Base-by-base conservation (phyloP, 2,329 filamentous ascomycete species). In the Aspergillus aculeatus region DNA sequence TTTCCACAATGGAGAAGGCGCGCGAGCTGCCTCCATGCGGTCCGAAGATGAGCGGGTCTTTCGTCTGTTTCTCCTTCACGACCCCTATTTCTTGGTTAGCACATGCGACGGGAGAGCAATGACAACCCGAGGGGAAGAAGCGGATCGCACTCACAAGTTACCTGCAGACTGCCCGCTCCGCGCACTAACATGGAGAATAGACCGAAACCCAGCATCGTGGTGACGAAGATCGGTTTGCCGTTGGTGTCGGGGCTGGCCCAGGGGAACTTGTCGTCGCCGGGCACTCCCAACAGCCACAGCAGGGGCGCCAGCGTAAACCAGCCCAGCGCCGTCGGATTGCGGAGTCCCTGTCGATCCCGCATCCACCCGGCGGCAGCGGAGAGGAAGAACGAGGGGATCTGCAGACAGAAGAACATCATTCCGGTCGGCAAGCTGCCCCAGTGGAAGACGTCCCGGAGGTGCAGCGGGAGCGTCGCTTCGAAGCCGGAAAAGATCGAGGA, bases 361-460 rank as follows among this genome's bases (percentile, higher is more conserved):
- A 81, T 69, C 73, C 75, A 77, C n/a, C 84, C 87, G 1, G 86
- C 81, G 0, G 85, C 29, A 0, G 88, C 88, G 0, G 84, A 82
- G 2, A 84, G 62, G 65, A 89, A 83, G 12, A 82, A 81, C 10
- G 56, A 53, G 0, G 88, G 88, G 6, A 87, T 71, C 38, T 87
- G 82, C 32, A 90, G 67, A 2, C 80, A 74, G 7, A 87, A 75
- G 65, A 87, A 86, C 24, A 86, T 72, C 11, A 87, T 70, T 1
- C 85, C 84, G 2, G 83, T 82, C 0, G 80, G 83, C 0, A 80
- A 80, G 0, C 84, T 81, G 49, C 79, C 75, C 83, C 84, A 87
- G 59, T 73, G 68, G 63, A 87, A 88, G 2, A 77, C 78, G 4
- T 74, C 64, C 59, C 81, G 76, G 9, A 85, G 80, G 62, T 83